Conservation (phyloP, 257 asterid genomes). For the Striga asiatica region DNA sequence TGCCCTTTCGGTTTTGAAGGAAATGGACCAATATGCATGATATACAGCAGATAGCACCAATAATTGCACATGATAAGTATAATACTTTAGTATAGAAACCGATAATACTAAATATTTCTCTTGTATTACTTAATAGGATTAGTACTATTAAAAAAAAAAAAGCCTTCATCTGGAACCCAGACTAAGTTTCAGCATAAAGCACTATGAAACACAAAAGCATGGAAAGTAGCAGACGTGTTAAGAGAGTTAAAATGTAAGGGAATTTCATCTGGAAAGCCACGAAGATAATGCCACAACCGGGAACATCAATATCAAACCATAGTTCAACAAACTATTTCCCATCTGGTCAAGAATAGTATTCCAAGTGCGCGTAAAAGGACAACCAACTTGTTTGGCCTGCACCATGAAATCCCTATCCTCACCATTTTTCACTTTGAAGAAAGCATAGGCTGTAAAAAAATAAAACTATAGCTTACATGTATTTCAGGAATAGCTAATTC, state of each 20-base stretch:
- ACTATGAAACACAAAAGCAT: no score
- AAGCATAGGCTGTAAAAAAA: neutral
- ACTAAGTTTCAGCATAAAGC: neutral
- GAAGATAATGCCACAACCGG: slow-evolving; percentile 56
- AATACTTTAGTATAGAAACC: neutral
- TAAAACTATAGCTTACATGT: slow-evolving; percentile 32
- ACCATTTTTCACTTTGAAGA: slow-evolving; percentile 9
- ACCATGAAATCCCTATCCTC: slow-evolving; percentile 5
- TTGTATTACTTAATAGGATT: neutral
- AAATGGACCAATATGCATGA: no score
- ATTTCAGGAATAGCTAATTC: slow-evolving; percentile 23
- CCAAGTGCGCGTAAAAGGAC: slow-evolving; percentile 67
- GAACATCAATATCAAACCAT: slow-evolving; percentile 51
- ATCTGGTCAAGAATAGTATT: slow-evolving; percentile 32
- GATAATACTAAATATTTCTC: neutral
- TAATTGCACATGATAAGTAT: neutral
- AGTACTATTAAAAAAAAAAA: neutral
- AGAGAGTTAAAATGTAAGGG: neutral
- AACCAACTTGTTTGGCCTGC: slow-evolving; percentile 41
- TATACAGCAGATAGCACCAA: no score
- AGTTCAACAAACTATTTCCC: slow-evolving; percentile 47
- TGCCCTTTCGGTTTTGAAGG: no score
- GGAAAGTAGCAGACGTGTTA: neutral
- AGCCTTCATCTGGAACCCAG: neutral
- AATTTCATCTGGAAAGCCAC: slow-evolving; percentile 44